These are phyloP conservation scores for Xylaria bambusicola DNA, from an alignment of 495 filamentous ascomycete genomes.

Conservation along the genomic window DNA sequence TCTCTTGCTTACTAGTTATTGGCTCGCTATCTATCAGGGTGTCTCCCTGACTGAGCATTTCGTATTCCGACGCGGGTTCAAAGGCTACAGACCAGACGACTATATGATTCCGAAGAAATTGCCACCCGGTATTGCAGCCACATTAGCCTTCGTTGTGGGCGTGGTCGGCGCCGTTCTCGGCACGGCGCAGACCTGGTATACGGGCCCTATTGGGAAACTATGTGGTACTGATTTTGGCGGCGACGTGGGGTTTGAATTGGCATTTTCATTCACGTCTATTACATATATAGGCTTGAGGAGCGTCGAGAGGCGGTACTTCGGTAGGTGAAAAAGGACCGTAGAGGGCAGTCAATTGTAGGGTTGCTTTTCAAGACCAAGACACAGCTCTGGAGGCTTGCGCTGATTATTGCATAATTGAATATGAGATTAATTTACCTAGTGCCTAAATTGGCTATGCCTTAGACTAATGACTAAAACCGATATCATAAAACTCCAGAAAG, in stretches of 20 bases:
- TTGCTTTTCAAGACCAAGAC: no score
- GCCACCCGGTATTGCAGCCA: slow-evolving; percentile 71
- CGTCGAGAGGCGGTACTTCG: slow-evolving; percentile 58
- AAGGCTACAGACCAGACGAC: slow-evolving; percentile 60
- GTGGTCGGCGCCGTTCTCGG: slow-evolving; percentile 73
- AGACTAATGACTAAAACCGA: no score
- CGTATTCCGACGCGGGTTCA: slow-evolving; percentile 66
- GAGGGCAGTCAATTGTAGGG: no score
- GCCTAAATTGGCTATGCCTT: no score
- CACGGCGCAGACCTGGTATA: slow-evolving; percentile 77
- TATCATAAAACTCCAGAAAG: no score
- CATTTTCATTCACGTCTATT: slow-evolving; percentile 54
- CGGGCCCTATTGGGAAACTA: slow-evolving; percentile 68
- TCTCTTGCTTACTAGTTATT: slow-evolving; percentile 80
- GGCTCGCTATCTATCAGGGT: slow-evolving; percentile 80
- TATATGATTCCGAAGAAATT: slow-evolving; percentile 63
- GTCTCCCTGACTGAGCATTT: slow-evolving; percentile 75
- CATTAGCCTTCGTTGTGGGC: slow-evolving; percentile 67
- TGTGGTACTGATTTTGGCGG: slow-evolving; percentile 64
- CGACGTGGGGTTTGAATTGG: slow-evolving; percentile 77
- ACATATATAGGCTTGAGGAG: slow-evolving; percentile 50
- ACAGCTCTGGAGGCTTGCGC: no score
- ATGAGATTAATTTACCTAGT: no score
- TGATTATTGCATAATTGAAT: no score
- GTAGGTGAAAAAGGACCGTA: slow-evolving; percentile 43